phyloP scores from a whole-genome alignment of 1,139 yeast species.

The Hemisphaericaspora subhashii region DNA sequence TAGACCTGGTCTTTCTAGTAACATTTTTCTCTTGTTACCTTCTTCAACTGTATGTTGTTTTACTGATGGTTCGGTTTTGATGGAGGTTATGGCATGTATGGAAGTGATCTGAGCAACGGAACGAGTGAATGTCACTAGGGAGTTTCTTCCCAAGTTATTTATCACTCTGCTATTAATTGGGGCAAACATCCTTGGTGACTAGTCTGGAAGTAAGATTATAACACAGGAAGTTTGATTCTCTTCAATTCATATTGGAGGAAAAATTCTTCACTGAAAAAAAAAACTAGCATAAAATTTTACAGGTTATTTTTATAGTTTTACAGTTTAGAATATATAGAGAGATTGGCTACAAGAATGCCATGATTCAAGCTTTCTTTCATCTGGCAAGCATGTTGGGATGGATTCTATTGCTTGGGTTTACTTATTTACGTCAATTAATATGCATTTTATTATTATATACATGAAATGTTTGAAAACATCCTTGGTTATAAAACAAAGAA shows the following conservation, averaged over 20 bases:
- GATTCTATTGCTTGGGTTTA: too few relatives aligned
- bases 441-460: background rate
- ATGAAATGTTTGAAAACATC: background rate
- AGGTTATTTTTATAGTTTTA: background rate
- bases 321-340: background rate
- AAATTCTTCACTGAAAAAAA: constrained; percentile 1
- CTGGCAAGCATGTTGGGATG: too few relatives aligned
- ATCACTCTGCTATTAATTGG: constrained; percentile 2
- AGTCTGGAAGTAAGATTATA: background rate
- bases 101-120: constrained; percentile 54
- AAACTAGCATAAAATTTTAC: too few relatives aligned
- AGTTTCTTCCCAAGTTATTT: background rate
- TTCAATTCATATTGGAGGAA: background rate
- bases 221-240: background rate
- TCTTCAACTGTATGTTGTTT: constrained; percentile 57
- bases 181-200: constrained; percentile 5
- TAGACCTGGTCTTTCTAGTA: constrained; percentile 79
- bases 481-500: too few relatives aligned
- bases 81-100: constrained; percentile 52
- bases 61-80: constrained; percentile 42
- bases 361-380: too few relatives aligned
- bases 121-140: constrained; percentile 23
- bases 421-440: background rate
- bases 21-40: constrained; percentile 62
- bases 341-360: too few relatives aligned